Percentiles rank a stretch among this genome's conserved stretches.
phyloP scores from a whole-genome alignment of 2,329 filamentous ascomycete genomes.

The Capronia epimyces region DNA sequence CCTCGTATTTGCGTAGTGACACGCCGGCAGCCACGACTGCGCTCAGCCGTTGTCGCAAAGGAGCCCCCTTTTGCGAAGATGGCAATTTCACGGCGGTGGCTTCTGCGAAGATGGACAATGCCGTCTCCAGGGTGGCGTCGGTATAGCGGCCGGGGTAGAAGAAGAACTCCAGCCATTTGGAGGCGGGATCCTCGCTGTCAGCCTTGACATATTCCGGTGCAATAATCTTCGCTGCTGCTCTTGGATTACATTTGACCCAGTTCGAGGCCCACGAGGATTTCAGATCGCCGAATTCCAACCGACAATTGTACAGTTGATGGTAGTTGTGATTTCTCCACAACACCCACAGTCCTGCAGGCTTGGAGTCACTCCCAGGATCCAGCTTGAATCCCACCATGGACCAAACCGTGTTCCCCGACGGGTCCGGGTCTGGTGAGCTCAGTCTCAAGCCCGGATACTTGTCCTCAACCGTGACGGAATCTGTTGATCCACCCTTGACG shows the following conservation, averaged over 20 bases:
- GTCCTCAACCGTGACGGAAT: slow-evolving; percentile 60
- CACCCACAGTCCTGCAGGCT: slow-evolving; percentile 64
- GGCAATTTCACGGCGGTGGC: slow-evolving; percentile 38
- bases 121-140: slow-evolving; percentile 71
- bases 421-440: slow-evolving; percentile 58
- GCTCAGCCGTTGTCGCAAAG: slow-evolving; percentile 35
- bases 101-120: slow-evolving; percentile 73
- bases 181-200: slow-evolving; percentile 64
- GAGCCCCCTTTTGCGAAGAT: slow-evolving; percentile 35
- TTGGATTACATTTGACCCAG: slow-evolving; percentile 62
- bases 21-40: slow-evolving; percentile 31
- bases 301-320: slow-evolving; percentile 67
- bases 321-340: slow-evolving; percentile 81
- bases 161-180: slow-evolving; percentile 81
- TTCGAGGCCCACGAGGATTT: slow-evolving; percentile 55
- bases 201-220: slow-evolving; percentile 54
- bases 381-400: slow-evolving; percentile 71
- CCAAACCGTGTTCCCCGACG: slow-evolving; percentile 69
- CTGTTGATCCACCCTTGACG: slow-evolving; percentile 57
- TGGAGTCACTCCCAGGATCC: slow-evolving; percentile 47
- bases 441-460: slow-evolving; percentile 60
- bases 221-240: slow-evolving; percentile 41
- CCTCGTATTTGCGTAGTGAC: slow-evolving; percentile 69
- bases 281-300: slow-evolving; percentile 63
- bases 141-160: slow-evolving; percentile 80